These are phyloP conservation scores for Leishmania martiniquensis DNA, from an alignment of 208 protist genomes.

Conservation along the genomic window DNA sequence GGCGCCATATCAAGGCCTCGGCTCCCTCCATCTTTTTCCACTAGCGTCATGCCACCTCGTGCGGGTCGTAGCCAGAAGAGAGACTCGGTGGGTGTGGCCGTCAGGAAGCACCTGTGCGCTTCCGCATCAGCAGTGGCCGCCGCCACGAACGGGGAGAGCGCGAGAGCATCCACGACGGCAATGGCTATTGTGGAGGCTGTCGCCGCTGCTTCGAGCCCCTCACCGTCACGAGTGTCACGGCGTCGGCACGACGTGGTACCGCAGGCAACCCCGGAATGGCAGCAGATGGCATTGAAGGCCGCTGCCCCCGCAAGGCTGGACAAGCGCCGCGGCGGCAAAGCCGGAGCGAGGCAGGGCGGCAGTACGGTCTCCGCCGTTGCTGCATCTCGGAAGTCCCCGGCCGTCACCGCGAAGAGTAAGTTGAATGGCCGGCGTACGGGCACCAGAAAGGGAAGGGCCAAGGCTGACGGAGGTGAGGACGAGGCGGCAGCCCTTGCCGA, in stretches of 20 bases:
- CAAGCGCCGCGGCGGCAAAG: slow-evolving; percentile 5
- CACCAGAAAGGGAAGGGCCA: background rate
- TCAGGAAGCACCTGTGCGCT: slow-evolving; percentile 20
- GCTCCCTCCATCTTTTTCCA: background rate
- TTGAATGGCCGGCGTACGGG: background rate
- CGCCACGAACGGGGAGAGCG: background rate
- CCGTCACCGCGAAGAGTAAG: background rate
- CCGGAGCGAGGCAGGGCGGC: background rate
- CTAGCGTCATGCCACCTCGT: slow-evolving; percentile 23
- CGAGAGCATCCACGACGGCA: background rate
- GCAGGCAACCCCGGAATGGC: slow-evolving; percentile 37
- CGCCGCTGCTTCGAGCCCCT: background rate
- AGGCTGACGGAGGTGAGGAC: background rate
- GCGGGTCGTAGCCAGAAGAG: slow-evolving; percentile 10
- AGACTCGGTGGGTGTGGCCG: slow-evolving; percentile 21
- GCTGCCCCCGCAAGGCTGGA: slow-evolving; percentile 22
- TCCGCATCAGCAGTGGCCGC: background rate
- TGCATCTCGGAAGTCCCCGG: background rate
- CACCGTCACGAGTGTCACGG: slow-evolving; percentile 30
- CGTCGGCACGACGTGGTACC: slow-evolving; percentile 25
- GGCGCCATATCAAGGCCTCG: background rate
- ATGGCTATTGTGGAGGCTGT: background rate
- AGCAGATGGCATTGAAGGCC: slow-evolving; percentile 31
- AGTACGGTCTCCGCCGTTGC: background rate
- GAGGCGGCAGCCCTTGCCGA: background rate